Base-by-base conservation (phyloP, 495 filamentous ascomycete genomes). In the Achaetomiella virescens region DNA sequence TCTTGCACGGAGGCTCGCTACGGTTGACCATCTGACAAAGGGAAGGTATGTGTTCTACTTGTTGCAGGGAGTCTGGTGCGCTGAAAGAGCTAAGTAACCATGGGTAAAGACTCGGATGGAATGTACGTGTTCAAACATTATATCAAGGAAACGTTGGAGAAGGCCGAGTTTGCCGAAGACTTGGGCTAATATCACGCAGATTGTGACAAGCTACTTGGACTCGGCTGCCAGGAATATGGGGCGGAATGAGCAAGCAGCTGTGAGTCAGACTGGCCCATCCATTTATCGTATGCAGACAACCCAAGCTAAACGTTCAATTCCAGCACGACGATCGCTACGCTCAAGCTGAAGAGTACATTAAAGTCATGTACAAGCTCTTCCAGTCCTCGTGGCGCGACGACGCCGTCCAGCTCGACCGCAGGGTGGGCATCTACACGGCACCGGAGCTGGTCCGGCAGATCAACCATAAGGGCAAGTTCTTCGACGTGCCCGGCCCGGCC, bases 371-470 rank as follows among this genome's bases (percentile, higher is more conserved):
- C 74, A 87, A 86, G 61, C 78, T 89, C 2, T 80, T 80, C 68
- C 79, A 87, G 59, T 83, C 81, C 17, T 87, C 83, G 10, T 88
- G 84, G 84, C 75, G 83, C 6, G 76, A 81, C 52, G 85, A 88
- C 55, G 84, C 85, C 38, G 80, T 88, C 0, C 66, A 78, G 20
- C 75, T 77, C 5, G 78, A 87, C 57, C 75, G 76, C 38, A 63
- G 76, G 48, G 69, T 64, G 11, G 78, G 79, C 2, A 70, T 84
- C 54, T 86, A 84, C 70, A 81, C 80, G 4, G 78, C 84, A 27
- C 84, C 85, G 1, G 60, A 73, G 4, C 73, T 75, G 6, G 78
- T 88, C 1, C 70, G 83, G 3, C 61, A 80, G 54, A 87, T 89
- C 69, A 81, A 87, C 69, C 85, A 88, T 66, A 57, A 68, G 1